A percentile compares a stretch with the other conserved stretches of the same genome.
phyloP scores from a whole-genome alignment of 164 flowering plant species.

The Vitis riparia region DNA sequence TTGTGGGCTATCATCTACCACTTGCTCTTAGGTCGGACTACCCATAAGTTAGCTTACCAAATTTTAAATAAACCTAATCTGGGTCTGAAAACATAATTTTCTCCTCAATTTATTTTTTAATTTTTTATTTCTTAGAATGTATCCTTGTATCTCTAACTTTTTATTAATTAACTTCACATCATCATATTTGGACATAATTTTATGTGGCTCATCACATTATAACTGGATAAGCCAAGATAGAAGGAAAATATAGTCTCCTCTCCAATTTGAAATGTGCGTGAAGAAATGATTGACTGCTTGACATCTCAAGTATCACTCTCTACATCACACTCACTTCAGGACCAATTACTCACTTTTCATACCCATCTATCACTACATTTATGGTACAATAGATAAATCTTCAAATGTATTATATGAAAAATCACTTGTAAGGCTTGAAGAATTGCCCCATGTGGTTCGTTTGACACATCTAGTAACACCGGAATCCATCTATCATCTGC shows the following conservation, averaged over 20 bases:
- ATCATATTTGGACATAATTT: no score
- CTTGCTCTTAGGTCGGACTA: no score
- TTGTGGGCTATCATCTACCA: background rate
- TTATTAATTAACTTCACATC: no score
- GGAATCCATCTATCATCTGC: conserved; percentile 64
- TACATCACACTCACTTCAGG: conserved; percentile 53
- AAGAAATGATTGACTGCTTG: background rate
- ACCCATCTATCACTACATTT: conserved; percentile 54
- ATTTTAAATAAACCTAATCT: no score
- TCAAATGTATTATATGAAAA: conserved; percentile 45
- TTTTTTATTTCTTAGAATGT: no score
- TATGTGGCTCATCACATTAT: no score
- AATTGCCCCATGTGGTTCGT: conserved; percentile 57
- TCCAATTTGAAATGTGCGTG: no score
- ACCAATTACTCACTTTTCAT: conserved; percentile 57
- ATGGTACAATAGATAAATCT: conserved; percentile 57
- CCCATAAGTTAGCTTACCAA: no score
- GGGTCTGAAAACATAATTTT: background rate
- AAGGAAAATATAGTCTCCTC: no score
- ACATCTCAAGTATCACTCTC: conserved; percentile 45
- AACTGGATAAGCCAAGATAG: no score
- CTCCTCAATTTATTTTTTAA: no score
- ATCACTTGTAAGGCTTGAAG: conserved; percentile 36
- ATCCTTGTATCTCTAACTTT: no score
- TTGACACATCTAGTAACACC: conserved; percentile 71